Base-by-base conservation (phyloP, 306 rosid genomes). In the Trifolium subterraneum region DNA sequence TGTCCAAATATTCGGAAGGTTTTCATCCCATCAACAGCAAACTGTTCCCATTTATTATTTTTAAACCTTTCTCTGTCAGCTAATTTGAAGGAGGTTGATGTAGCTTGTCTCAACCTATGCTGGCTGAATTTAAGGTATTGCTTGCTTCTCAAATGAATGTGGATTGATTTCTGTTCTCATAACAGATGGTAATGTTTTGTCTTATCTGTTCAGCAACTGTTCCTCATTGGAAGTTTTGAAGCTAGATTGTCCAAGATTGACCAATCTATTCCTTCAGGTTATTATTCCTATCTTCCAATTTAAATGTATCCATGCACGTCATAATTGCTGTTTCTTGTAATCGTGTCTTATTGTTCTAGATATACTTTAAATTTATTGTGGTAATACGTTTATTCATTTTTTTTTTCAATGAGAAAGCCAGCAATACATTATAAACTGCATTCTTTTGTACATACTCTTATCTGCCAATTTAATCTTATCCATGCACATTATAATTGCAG, bases 251-350 rank as follows among this genome's bases (percentile, higher is more conserved):
- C 98, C 98, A 0, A 87, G 81, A 78, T 83, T 95, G 85, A 87
- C 93, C 35, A 95, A 92, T 81, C 96, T 92, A 59, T 90, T 89
- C 80, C 98, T 95, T 78, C 96, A 88, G 98, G 99, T 92, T 55
- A 83, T 70, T 62, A 6, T 66, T 79, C 58, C 50, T 60, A 15
- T 38, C 59, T 52, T 31, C 13, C 51, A 67, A 44, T 39, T 76
- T 63, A 55, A 65, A 63, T 18, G 59, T 20, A 54, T 68, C 20
- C 47, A 63, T 68, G 48, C 39, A 44, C 15, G 10, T 71, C 19
- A 7, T 52, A 31, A 51, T 44, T 64, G 13, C 10, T 64, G 64
- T 61, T 56, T 70, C 75, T 59, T 39, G 52, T 16, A 45, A 35
- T 22, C 35, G 39, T 48, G 20, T 70, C 12, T 42, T 64, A 6